Evolutionary conservation across 2,329 filamentous ascomycete species (phyloP).

Genomic region (Fusarium piperis): DNA sequence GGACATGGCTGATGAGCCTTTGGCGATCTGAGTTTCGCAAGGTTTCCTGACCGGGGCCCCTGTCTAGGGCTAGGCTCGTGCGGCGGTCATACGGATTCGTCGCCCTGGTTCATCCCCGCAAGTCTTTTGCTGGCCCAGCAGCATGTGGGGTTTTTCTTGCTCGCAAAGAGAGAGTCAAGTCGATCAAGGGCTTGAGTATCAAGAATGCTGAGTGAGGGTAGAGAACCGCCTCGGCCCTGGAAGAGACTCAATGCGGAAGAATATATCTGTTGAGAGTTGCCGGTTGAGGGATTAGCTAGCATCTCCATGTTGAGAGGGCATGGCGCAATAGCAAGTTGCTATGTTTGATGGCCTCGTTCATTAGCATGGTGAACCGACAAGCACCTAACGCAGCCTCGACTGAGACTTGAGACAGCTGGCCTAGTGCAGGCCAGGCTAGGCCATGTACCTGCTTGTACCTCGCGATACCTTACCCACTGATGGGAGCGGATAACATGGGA

Average conservation of each 20-base stretch:
- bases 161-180: conserved; percentile 10
- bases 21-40: conserved; percentile 30
- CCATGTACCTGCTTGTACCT: conserved; percentile 24
- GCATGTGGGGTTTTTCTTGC: conserved; percentile 26
- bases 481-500: not conserved
- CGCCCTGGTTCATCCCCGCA: conserved; percentile 39
- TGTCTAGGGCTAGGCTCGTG: conserved; percentile 37
- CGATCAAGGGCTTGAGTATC: conserved; percentile 5
- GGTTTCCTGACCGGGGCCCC: conserved; percentile 27
- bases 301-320: not conserved
- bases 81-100: conserved; percentile 37
- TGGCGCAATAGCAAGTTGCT: conserved; percentile 3
- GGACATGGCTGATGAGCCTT: conserved; percentile 21
- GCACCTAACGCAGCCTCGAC: conserved; percentile 15
- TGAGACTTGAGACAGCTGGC: conserved; percentile 30
- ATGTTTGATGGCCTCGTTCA: not conserved
- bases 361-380: conserved; percentile 13
- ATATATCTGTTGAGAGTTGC: not conserved
- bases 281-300: not conserved
- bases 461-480: conserved; percentile 24
- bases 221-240: not conserved
- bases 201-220: not conserved
- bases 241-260: not conserved
- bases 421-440: not conserved
- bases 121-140: conserved; percentile 9